Evolutionary conservation across 768 basidiomycete genomes (phyloP), one percentile per base, ranked within the genome.

Genomic region (Tubosaeta sp.): DNA sequence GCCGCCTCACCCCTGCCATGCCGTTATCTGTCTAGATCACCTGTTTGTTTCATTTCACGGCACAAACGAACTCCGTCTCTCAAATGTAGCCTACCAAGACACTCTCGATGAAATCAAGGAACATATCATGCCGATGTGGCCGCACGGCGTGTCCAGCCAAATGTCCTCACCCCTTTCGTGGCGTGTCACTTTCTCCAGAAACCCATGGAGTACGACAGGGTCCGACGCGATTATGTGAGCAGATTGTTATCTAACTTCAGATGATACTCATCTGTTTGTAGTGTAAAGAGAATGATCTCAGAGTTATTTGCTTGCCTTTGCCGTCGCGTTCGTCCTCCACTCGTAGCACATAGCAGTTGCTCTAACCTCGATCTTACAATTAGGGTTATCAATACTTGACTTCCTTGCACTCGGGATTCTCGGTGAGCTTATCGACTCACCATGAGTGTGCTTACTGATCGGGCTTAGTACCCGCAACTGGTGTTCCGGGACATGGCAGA

Each of bases 321-420:
- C 42, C 67, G 72, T 50, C 73, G 81, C 59, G 87, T 87, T 59
- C 51, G 76, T 69, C 44, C 22, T 43, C 51, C 40, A 46, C 22
- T 42, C 32, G 25, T 45, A 53, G 11, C 52, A 25, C 8, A 54
- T 22, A 42, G 34, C 53, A 44, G 36, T 43, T 31, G 38, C 46
- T 54, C 52, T 58, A 53, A 50, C 50, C 25, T 40, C 19, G 6
- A 44, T 49, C 21, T 55, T 44, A 25, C 38, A 56, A 41, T 41
- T n/a, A 90, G 87, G 87, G 87, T 32, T 90, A 82, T 59, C 71
- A 78, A n/a, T 88, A 85, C 55, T 71, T 82, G 57, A 79, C 87
- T 22, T 73, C 78, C n/a, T 73, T 81, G 30, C 82, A 81, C 56
- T 74, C 77, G 7, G 78, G 77, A 30, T 76, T 76, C 53, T 57